Conservation (phyloP, 129 eudicot species). For the Flaveria ramosissima region DNA sequence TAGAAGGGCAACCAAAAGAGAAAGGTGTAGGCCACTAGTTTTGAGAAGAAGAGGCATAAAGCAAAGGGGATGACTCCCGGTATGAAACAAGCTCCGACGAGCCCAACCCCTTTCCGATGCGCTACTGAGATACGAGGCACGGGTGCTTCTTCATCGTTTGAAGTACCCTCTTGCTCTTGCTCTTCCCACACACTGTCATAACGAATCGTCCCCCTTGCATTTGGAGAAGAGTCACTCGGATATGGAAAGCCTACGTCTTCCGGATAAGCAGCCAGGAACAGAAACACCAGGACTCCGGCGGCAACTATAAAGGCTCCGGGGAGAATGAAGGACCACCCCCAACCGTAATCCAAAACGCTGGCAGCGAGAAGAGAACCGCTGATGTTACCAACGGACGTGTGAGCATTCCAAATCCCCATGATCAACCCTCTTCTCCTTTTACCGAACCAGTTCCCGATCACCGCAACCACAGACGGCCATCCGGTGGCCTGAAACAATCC, state of each 20-base stretch:
- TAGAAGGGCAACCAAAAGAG: slow-evolving; percentile 92
- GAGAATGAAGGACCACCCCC: slow-evolving; percentile 95
- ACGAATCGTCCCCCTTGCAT: slow-evolving; percentile 21
- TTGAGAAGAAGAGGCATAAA: slow-evolving; percentile 81
- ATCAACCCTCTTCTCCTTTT: slow-evolving; percentile 85
- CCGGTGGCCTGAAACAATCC: slow-evolving; percentile 97
- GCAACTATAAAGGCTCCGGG: slow-evolving; percentile 65
- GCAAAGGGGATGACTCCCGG: slow-evolving; percentile 98
- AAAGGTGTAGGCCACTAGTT: slow-evolving; percentile 94
- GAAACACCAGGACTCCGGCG: slow-evolving; percentile 66
- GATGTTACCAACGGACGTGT: slow-evolving; percentile 86
- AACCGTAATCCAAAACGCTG: slow-evolving; percentile 78
- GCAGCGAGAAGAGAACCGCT: slow-evolving; percentile 92
- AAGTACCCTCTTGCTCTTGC: slow-evolving; percentile 41
- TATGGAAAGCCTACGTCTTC: slow-evolving; percentile 73
- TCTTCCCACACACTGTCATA: slow-evolving; percentile 43
- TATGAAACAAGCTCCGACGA: slow-evolving; percentile 75
- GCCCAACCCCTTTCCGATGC: slow-evolving; percentile 58
- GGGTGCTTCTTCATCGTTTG: slow-evolving; percentile 32
- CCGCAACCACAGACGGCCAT: slow-evolving; percentile 97
- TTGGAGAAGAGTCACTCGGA: slow-evolving; percentile 38
- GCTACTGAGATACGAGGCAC: slow-evolving; percentile 21
- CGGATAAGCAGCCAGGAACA: slow-evolving; percentile 87
- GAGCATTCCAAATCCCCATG: slow-evolving; percentile 98
- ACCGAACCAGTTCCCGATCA: slow-evolving; percentile 93